Evolutionary conservation across 2,329 filamentous ascomycete genomes (phyloP).

Genomic region (Xylaria sp.): DNA sequence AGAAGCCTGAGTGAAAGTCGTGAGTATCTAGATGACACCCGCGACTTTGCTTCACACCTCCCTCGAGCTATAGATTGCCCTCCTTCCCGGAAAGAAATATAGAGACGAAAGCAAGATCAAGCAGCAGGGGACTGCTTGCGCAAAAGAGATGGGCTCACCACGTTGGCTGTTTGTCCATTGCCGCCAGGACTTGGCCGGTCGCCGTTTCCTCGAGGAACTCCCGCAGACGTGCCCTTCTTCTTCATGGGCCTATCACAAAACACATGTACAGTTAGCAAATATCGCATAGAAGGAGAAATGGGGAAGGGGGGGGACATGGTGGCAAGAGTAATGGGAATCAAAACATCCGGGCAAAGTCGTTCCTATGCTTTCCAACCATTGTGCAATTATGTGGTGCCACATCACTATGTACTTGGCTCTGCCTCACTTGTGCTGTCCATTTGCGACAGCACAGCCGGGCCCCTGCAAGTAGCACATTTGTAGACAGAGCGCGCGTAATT

Average conservation of each 20-base stretch:
- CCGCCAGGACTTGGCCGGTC: slow-evolving; percentile 58
- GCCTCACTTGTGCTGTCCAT: slow-evolving; percentile 17
- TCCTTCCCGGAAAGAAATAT: not conserved
- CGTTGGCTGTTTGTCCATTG: slow-evolving; percentile 48
- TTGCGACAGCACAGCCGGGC: slow-evolving; percentile 27
- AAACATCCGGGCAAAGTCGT: slow-evolving; percentile 15
- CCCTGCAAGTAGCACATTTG: slow-evolving; percentile 27
- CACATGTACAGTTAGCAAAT: slow-evolving; percentile 21
- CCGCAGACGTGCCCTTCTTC: slow-evolving; percentile 66
- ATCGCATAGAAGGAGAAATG: slow-evolving; percentile 2
- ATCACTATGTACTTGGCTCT: slow-evolving; percentile 29
- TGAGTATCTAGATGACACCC: slow-evolving; percentile 16
- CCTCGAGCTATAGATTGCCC: not conserved
- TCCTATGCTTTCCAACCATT: slow-evolving; percentile 22
- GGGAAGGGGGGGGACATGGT: not conserved
- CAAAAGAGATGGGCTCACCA: slow-evolving; percentile 41
- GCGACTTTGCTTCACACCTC: slow-evolving; percentile 19
- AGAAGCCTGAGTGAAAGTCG: slow-evolving; percentile 20
- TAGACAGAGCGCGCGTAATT: slow-evolving; percentile 13
- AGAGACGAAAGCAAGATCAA: not conserved
- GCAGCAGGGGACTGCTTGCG: not conserved
- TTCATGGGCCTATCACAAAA: slow-evolving; percentile 59
- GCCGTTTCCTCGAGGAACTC: slow-evolving; percentile 59
- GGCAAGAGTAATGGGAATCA: slow-evolving; percentile 12
- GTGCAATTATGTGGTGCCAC: slow-evolving; percentile 32